Base-by-base conservation (phyloP, 2,329 filamentous ascomycete genomes). In the Diplodia seriata region DNA sequence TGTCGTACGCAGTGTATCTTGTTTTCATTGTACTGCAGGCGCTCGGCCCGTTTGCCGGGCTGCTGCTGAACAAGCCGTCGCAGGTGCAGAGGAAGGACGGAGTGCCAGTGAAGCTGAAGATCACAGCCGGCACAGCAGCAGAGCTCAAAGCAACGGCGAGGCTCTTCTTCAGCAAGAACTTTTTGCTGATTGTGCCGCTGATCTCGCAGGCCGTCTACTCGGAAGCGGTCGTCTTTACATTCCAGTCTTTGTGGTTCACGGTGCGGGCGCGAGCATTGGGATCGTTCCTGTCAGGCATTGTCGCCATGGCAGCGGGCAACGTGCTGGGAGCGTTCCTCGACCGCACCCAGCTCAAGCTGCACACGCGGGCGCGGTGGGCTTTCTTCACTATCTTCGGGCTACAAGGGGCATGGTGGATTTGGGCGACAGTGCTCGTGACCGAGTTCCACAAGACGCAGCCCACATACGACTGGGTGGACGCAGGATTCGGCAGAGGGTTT, bases 171-270 rank as follows among this genome's bases (percentile, higher is more conserved):
- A 86, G 81, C 1, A 86, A 83, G 53, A 84, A 85, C 36, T 91
- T 91, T 68, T 77, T 92, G 1, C 80, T 91, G 0, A 82, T 91
- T 1, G 76, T 92, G 3, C 83, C 89, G 0, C 86, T 90, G 70
- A 92, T 93, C 49, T 88, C 88, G 1, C 89, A 92, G 71, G 88
- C 88, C 0, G 90, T 91, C 0, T 93, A 90, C 73, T 80, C 88
- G 0, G 90, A 93, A 74, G 87, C 90, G 0, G 89, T 92, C 0
- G 91, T 89, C 76, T 91, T 89, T 75, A 92, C 90, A 0, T 93
- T 89, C 68, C 80, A 89, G 59, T 62, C 59, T 73, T 75, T 90
- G 15, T 93, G 89, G 88, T 91, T 93, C 73, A 85, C 84, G 1
- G 91, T 93, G 1, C 85, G 90, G 1, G 82, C 89, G 1, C 83